Percentiles rank a stretch among this genome's conserved stretches.
These are phyloP conservation scores for Eimeria tenella DNA, from an alignment of 169 alveolate genomes.

Conservation along the genomic window DNA sequence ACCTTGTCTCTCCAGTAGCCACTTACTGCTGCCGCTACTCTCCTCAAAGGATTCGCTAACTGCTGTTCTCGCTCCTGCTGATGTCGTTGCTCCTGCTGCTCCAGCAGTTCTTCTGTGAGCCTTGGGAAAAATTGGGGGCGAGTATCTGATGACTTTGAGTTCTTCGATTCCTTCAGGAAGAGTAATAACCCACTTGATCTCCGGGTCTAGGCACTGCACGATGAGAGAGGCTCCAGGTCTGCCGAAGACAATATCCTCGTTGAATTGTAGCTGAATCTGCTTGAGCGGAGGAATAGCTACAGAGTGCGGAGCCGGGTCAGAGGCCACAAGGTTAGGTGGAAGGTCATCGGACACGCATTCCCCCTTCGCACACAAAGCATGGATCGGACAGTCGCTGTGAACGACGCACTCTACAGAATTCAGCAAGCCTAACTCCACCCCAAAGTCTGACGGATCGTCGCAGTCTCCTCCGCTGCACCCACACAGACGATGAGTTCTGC, in stretches of 20 bases:
- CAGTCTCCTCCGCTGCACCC: slow-evolving; percentile 87
- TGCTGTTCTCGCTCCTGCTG: slow-evolving; percentile 11
- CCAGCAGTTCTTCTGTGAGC: not conserved
- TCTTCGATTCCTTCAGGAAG: slow-evolving; percentile 63
- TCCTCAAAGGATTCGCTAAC: not conserved
- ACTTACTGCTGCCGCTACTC: slow-evolving; percentile 34
- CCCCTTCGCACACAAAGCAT: slow-evolving; percentile 78
- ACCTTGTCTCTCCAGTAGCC: slow-evolving; percentile 80
- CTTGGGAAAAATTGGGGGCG: not conserved
- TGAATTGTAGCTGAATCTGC: slow-evolving; percentile 78
- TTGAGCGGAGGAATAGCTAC: slow-evolving; percentile 82
- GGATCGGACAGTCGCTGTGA: slow-evolving; percentile 70
- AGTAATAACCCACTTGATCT: slow-evolving; percentile 63
- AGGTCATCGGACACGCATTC: slow-evolving; percentile 82
- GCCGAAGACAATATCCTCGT: slow-evolving; percentile 81
- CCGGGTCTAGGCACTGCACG: slow-evolving; percentile 55
- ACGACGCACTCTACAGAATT: slow-evolving; percentile 75
- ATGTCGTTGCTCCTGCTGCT: slow-evolving; percentile 58
- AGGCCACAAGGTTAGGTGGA: slow-evolving; percentile 80
- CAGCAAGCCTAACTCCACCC: slow-evolving; percentile 83
- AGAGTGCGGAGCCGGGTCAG: slow-evolving; percentile 80
- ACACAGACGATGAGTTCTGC: slow-evolving; percentile 84
- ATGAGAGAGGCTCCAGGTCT: slow-evolving; percentile 51
- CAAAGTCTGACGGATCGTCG: slow-evolving; percentile 84
- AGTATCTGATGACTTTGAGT: slow-evolving; percentile 3